A percentile compares a stretch with the other conserved stretches of the same genome.
Evolutionary conservation across 306 rosid species (phyloP).

Genomic region (Fragaria vesca): DNA sequence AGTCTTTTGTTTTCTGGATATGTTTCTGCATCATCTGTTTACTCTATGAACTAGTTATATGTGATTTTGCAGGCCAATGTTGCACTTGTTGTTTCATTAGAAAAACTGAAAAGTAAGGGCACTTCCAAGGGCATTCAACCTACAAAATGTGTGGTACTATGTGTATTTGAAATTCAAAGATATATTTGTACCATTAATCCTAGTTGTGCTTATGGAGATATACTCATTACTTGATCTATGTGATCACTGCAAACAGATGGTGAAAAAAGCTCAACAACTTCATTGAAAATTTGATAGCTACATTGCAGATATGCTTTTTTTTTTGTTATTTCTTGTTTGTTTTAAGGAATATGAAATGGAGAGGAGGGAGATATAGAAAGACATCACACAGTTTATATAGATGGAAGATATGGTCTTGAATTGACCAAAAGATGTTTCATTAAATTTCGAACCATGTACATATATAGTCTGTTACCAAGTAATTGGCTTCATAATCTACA

Average conservation of each 20-base stretch:
- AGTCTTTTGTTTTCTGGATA: background rate
- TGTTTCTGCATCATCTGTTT: slow-evolving; percentile 2
- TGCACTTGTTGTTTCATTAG: slow-evolving; percentile 30
- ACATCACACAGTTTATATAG: background rate
- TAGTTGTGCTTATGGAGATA: background rate
- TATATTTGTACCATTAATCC: background rate
- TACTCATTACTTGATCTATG: too few relatives aligned
- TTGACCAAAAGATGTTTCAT: background rate
- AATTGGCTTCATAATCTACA: too few relatives aligned
- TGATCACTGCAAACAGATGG: too few relatives aligned
- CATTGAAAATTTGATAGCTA: too few relatives aligned
- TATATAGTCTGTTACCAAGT: too few relatives aligned
- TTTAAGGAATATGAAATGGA: background rate
- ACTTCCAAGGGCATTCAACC: slow-evolving; percentile 5
- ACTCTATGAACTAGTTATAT: background rate
- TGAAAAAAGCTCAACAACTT: too few relatives aligned
- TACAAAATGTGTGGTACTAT: slow-evolving; percentile 35
- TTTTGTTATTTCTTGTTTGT: background rate
- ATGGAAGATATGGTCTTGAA: background rate
- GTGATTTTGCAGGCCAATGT: slow-evolving; percentile 29
- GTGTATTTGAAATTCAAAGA: background rate
- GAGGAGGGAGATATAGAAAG: background rate
- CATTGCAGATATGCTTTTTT: too few relatives aligned
- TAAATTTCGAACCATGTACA: too few relatives aligned
- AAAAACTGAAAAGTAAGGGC: slow-evolving; percentile 7